Conservation (phyloP, 2,329 filamentous ascomycete species). For the Beauveria varroae region DNA sequence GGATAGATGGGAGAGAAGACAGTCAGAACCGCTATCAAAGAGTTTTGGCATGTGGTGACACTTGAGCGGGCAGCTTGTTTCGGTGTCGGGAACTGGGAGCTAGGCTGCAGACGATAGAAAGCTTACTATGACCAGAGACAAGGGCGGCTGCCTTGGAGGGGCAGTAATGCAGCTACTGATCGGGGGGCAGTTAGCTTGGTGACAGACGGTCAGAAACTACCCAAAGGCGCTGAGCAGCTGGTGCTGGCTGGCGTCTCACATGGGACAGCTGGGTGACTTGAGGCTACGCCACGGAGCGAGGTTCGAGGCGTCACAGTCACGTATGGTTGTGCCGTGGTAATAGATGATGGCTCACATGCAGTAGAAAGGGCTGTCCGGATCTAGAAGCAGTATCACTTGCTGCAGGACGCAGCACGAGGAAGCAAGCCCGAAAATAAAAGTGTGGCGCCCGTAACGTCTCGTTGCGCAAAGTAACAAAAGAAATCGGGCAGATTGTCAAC, state of each 20-base stretch:
- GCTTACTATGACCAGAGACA: background rate
- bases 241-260: constrained; percentile 4
- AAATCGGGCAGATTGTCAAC: background rate
- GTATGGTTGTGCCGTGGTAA: background rate
- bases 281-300: background rate
- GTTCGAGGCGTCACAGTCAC: background rate
- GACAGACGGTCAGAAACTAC: background rate
- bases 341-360: constrained; percentile 1
- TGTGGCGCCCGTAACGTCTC: constrained; percentile 6
- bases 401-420: background rate
- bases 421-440: background rate
- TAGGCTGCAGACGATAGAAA: background rate
- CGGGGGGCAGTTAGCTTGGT: background rate
- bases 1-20: background rate
- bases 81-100: background rate
- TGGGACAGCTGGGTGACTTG: background rate
- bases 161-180: background rate
- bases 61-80: background rate
- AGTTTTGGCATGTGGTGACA: background rate
- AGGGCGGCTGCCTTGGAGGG: background rate
- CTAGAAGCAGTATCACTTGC: background rate
- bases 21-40: background rate
- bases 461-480: background rate
- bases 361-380: background rate
- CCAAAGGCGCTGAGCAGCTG: background rate